Conservation (phyloP, 2,329 filamentous ascomycete species). For the Penicillium sp. region DNA sequence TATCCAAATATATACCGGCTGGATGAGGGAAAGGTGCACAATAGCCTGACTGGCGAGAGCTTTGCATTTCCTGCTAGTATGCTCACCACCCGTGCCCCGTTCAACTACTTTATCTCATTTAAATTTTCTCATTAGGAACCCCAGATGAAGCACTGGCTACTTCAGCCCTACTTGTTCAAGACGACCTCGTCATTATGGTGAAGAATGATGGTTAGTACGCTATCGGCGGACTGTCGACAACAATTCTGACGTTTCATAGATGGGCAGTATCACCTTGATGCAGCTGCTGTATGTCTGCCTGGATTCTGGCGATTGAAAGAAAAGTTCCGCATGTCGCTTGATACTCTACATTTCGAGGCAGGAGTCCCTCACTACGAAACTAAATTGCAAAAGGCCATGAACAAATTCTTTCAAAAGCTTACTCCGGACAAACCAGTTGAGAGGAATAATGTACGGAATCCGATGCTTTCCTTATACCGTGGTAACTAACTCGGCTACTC, state of each 20-base stretch:
- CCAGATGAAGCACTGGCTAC: slow-evolving; percentile 9
- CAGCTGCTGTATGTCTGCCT: slow-evolving; percentile 13
- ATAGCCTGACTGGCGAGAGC: background rate
- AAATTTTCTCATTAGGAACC: background rate
- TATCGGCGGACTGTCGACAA: background rate
- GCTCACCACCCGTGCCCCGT: background rate
- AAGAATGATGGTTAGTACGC: slow-evolving; percentile 5
- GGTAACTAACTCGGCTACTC: background rate
- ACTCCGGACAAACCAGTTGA: slow-evolving; percentile 18
- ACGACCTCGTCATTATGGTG: slow-evolving; percentile 11
- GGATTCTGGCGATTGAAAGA: slow-evolving; percentile 19
- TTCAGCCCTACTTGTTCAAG: slow-evolving; percentile 9
- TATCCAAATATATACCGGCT: slow-evolving; percentile 11
- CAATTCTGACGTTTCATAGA: background rate
- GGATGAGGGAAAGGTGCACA: slow-evolving; percentile 6
- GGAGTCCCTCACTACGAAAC: slow-evolving; percentile 18
- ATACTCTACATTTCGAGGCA: slow-evolving; percentile 19
- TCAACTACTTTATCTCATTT: background rate
- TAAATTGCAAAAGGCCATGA: slow-evolving; percentile 18
- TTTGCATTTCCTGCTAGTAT: background rate
- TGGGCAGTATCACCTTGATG: slow-evolving; percentile 18
- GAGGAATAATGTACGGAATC: slow-evolving; percentile 12
- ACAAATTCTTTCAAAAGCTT: slow-evolving; percentile 15
- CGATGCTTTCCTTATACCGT: background rate
- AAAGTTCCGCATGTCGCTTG: slow-evolving; percentile 21